Base-by-base conservation (phyloP, 2,329 filamentous ascomycete genomes). In the Fonsecaea multimorphosa region DNA sequence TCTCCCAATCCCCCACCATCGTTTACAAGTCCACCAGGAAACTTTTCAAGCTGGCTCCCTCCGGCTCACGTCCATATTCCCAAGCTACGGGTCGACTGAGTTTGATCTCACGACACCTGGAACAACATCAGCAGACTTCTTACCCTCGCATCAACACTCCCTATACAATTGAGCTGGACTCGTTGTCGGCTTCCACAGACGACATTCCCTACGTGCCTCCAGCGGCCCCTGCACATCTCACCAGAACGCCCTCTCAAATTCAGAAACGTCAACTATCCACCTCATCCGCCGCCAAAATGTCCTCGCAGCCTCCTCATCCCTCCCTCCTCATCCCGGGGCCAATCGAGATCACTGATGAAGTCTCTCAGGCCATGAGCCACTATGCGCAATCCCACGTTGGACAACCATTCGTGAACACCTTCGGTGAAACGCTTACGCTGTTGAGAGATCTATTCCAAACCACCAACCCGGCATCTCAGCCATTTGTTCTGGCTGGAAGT, bases 381-480 rank as follows among this genome's bases (percentile, higher is more conserved):
- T 72, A 68, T 70, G 70, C 72, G 78, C 93, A 99, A 85, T 96
- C 91, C 78, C 95, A 99, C 80, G 93, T 97, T 73, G 91, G 91
- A 65, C 87, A 89, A 60, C 90, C 87, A 65, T 99, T 99, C 76
- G 92, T 98, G 74, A 89, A 91, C 72, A 88, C 86, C 72, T 99
- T 99, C 77, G 91, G 94, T 77, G 94, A 99, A 78, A 91, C 92
- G 63, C 85, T 99, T 70, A 86, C 89, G 40, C 89, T 94, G 84
- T 86, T 97, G 65, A 91, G 95, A 78, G 91, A 95, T 82, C 90
- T 99, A 74, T 97, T 99, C 87, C 92, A 97, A 82, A 94, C 92
- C 73, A 90, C 89, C 74, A 86, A 93, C 75, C 85, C 93, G 58
- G 80, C 87, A 55, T 88, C 93, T 31, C 95, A 99, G 79, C 93